These are phyloP conservation scores for Pythium insidiosum DNA, from an alignment of 352 stramenopile species.

Conservation along the genomic window DNA sequence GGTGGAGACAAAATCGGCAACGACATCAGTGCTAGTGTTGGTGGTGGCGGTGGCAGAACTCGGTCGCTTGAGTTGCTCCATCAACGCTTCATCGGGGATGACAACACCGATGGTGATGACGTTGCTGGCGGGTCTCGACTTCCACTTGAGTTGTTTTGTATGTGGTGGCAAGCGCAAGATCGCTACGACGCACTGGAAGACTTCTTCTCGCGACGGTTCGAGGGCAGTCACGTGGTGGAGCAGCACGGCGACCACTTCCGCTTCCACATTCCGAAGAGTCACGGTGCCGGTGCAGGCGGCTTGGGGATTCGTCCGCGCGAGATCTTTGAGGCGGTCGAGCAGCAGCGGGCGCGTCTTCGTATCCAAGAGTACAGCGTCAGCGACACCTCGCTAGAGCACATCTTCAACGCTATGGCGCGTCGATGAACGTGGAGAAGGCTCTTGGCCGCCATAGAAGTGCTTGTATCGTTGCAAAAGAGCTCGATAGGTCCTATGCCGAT, in stretches of 20 bases:
- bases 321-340: slow-evolving; percentile 79
- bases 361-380: slow-evolving; percentile 87
- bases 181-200: slow-evolving; percentile 8
- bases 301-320: slow-evolving; percentile 5
- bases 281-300: background rate
- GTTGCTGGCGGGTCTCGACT: background rate
- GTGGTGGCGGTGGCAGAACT: too few relatives aligned
- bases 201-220: slow-evolving; percentile 7
- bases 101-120: slow-evolving; percentile 1
- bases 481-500: too few relatives aligned
- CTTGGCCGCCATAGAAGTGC: too few relatives aligned
- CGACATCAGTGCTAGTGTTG: too few relatives aligned
- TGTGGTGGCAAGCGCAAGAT: slow-evolving; percentile 11
- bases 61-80: background rate
- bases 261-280: slow-evolving; percentile 21
- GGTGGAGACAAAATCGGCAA: too few relatives aligned
- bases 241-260: too few relatives aligned
- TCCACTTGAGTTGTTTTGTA: slow-evolving; percentile 3
- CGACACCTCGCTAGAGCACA: slow-evolving; percentile 87
- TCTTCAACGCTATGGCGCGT: slow-evolving; percentile 94
- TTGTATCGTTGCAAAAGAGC: too few relatives aligned
- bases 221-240: slow-evolving; percentile 63
- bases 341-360: slow-evolving; percentile 36
- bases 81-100: background rate
- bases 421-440: too few relatives aligned